phyloP scores from a whole-genome alignment of 495 filamentous ascomycete species.

The Aspergillus biplanus region DNA sequence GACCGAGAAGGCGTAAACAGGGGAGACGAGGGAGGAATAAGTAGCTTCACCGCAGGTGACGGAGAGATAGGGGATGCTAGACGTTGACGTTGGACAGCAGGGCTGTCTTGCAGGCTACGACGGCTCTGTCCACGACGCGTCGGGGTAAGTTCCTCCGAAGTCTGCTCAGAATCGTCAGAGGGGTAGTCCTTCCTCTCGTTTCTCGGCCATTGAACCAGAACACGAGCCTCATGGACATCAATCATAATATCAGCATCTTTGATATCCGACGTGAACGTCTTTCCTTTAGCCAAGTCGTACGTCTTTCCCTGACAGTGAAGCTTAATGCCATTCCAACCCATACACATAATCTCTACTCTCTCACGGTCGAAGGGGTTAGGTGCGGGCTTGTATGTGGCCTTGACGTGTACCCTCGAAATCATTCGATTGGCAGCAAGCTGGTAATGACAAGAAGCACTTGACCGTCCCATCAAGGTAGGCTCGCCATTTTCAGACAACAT shows the following conservation, averaged over 20 bases:
- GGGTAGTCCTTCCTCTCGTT: slow-evolving; percentile 61
- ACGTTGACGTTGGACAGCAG: slow-evolving; percentile 63
- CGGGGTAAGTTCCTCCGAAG: slow-evolving; percentile 65
- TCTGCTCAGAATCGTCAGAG: slow-evolving; percentile 66
- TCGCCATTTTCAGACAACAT: slow-evolving; percentile 84
- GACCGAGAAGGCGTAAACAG: slow-evolving; percentile 45
- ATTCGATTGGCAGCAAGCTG: slow-evolving; percentile 88
- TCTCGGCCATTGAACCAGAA: slow-evolving; percentile 84
- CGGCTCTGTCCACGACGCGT: slow-evolving; percentile 36
- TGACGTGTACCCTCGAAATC: slow-evolving; percentile 91
- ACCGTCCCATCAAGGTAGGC: slow-evolving; percentile 81
- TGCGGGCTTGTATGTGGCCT: slow-evolving; percentile 78
- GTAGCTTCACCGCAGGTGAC: slow-evolving; percentile 59
- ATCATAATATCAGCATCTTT: slow-evolving; percentile 92
- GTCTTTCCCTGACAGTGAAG: slow-evolving; percentile 88
- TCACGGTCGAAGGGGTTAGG: slow-evolving; percentile 63
- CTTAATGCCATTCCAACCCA: slow-evolving; percentile 95
- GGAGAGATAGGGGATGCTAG: slow-evolving; percentile 75
- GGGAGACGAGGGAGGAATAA: slow-evolving; percentile 48
- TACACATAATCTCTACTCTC: slow-evolving; percentile 82
- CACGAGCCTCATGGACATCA: slow-evolving; percentile 90
- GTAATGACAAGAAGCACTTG: slow-evolving; percentile 89
- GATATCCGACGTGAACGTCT: slow-evolving; percentile 88
- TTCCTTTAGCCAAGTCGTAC: slow-evolving; percentile 84
- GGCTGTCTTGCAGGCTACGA: slow-evolving; percentile 59